phyloP scores from a whole-genome alignment of 352 stramenopile species.

The Phytopythium aichiense region DNA sequence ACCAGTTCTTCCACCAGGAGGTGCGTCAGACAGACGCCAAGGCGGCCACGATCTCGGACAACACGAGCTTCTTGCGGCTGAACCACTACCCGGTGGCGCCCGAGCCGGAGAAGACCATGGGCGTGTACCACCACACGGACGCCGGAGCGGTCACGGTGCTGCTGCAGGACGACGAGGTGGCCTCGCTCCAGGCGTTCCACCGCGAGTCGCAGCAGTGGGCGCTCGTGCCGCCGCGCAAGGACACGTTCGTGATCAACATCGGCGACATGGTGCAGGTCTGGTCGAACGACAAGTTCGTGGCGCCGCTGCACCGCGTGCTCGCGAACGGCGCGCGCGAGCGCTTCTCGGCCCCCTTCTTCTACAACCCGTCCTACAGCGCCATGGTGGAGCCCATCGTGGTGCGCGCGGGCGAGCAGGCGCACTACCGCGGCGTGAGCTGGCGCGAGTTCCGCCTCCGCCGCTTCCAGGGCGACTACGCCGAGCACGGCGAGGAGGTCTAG shows the following conservation, averaged over 20 bases:
- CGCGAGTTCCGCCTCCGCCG: constrained; percentile 86
- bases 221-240: constrained; percentile 33
- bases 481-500: constrained; percentile 92
- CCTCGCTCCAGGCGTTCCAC: constrained; percentile 54
- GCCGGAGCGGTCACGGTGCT: constrained; percentile 54
- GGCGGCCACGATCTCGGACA: constrained; percentile 16
- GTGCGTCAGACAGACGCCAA: neutral
- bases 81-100: constrained; percentile 89
- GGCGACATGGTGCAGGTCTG: constrained; percentile 60
- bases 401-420: constrained; percentile 24
- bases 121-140: constrained; percentile 62
- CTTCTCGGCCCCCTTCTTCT: constrained; percentile 64
- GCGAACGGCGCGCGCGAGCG: constrained; percentile 28
- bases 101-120: constrained; percentile 43
- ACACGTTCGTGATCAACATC: constrained; percentile 61
- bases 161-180: constrained; percentile 58
- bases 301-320: constrained; percentile 51
- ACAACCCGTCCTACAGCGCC: constrained; percentile 63
- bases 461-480: constrained; percentile 90
- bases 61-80: constrained; percentile 89
- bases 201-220: constrained; percentile 42
- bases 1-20: constrained; percentile 49
- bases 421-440: constrained; percentile 78
- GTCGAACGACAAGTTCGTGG: constrained; percentile 50
- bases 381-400: constrained; percentile 61